Evolutionary conservation across 495 filamentous ascomycete genomes (phyloP).

Genomic region (Podospora didyma): DNA sequence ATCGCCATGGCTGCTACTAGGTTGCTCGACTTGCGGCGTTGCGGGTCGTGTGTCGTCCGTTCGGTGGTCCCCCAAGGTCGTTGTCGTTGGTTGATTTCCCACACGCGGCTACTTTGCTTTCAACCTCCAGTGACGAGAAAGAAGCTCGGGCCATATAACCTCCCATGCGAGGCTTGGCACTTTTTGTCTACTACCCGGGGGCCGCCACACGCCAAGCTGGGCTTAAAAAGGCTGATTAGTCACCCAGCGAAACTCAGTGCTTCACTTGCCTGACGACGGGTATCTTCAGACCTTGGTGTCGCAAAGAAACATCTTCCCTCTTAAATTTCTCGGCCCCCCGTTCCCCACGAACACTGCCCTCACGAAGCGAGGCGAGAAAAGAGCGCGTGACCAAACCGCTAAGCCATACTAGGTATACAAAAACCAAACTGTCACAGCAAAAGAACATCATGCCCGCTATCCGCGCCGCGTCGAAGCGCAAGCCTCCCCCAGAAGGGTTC

Average conservation of each 20-base stretch:
- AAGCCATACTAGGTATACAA: too few species aligned
- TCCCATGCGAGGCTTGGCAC: background rate
- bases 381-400: constrained; percentile 1
- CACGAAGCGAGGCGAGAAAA: constrained; percentile 7
- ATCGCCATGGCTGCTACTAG: constrained; percentile 50
- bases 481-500: constrained; percentile 93
- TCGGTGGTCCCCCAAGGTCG: constrained; percentile 3
- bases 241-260: background rate
- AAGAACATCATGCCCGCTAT: constrained; percentile 73
- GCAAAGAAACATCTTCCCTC: too few species aligned
- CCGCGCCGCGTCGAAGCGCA: constrained; percentile 70
- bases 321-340: background rate
- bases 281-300: background rate
- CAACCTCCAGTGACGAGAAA: constrained; percentile 5
- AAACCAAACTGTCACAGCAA: too few species aligned
- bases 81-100: constrained; percentile 11
- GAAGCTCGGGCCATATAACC: constrained; percentile 17
- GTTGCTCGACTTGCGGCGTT: background rate
- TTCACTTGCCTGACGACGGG: background rate
- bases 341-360: too few species aligned
- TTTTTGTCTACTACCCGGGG: background rate
- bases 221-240: constrained; percentile 1
- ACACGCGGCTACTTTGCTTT: background rate
- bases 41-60: constrained; percentile 9
- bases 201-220: background rate